Base-by-base conservation (phyloP, 352 stramenopile species). In the Pythium rhizo-oryzae region DNA sequence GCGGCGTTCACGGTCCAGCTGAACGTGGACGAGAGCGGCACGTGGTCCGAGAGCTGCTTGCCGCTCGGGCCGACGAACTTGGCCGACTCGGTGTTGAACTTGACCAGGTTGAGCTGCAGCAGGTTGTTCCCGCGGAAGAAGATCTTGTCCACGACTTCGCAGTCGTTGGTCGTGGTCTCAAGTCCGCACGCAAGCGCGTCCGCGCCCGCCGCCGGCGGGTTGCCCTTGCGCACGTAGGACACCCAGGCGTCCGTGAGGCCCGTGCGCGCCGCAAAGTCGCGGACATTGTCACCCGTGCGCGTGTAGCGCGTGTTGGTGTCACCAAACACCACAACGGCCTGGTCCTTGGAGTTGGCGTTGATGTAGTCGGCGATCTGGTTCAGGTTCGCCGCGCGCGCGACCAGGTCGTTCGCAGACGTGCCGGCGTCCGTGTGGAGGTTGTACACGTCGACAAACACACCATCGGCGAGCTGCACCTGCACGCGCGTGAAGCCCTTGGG, bases 61-160 rank as follows among this genome's bases (percentile, higher is more conserved):
- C 79, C 77, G 7, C 59, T 66, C 18, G 67, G 54, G 59, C 76
- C 67, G 1, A 77, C 50, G 39, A 87, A 87, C 18, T 59, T 65
- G 9, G 70, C 53, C 53, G 79, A 79, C 60, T 87, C 76, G 54
- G 80, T 83, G 55, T 53, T 74, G 59, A 85, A 69, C 19, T 54
- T 77, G 47, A 83, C 66, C 44, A 75, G 64, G 35, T 87, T 79
- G 15, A 70, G 63, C 6, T 59, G 54, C 18, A 70, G 41, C 47
- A 65, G 19, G 12, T 54, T 54, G 69, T 78, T 82, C 47, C 79
- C 70, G 25, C 79, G 77, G 67, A 77, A 87, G 59, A 87, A 72
- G 71, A 87, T 83, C 72, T 87, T 87, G 75, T 85, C 79, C 23
- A 87, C 79, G 49, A 87, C 79, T 50, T 87, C 79, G 49, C 79